A percentile compares a stretch with the other conserved stretches of the same genome.
Conservation (phyloP, 2,329 filamentous ascomycete genomes). For the Talaromyces sp. region DNA sequence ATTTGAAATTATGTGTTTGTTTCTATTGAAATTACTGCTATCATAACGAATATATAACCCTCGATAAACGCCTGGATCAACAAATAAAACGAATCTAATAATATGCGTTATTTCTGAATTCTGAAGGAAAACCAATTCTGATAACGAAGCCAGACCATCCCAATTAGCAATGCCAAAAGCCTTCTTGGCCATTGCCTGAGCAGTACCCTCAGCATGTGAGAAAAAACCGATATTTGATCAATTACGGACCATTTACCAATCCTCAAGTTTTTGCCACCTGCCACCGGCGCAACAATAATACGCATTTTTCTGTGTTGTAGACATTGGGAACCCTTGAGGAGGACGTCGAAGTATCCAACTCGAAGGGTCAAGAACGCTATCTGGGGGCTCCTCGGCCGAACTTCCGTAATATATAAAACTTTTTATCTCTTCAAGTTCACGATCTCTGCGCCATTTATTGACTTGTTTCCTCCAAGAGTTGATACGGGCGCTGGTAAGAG, state of each 20-base stretch:
- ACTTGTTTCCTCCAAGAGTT: slow-evolving; percentile 36
- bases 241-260: slow-evolving; percentile 32
- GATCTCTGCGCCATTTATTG: slow-evolving; percentile 26
- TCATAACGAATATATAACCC: not conserved
- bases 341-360: slow-evolving; percentile 37
- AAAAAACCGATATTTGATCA: slow-evolving; percentile 22
- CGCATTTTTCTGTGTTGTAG: slow-evolving; percentile 28
- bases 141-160: not conserved
- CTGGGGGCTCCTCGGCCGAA: slow-evolving; percentile 33
- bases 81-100: not conserved
- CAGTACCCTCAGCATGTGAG: not conserved
- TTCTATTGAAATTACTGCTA: not conserved
- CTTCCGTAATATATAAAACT: slow-evolving; percentile 3
- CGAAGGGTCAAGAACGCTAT: slow-evolving; percentile 34
- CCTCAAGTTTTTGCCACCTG: slow-evolving; percentile 34
- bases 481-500: slow-evolving; percentile 12
- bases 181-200: not conserved
- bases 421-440: slow-evolving; percentile 26
- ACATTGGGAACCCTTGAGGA: slow-evolving; percentile 32
- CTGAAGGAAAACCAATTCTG: not conserved
- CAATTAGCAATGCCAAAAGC: not conserved
- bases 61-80: not conserved
- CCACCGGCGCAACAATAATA: slow-evolving; percentile 36
- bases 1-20: not conserved
- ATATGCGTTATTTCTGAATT: not conserved